Conservation (phyloP, 208 protist genomes). For the Leishmania major region DNA sequence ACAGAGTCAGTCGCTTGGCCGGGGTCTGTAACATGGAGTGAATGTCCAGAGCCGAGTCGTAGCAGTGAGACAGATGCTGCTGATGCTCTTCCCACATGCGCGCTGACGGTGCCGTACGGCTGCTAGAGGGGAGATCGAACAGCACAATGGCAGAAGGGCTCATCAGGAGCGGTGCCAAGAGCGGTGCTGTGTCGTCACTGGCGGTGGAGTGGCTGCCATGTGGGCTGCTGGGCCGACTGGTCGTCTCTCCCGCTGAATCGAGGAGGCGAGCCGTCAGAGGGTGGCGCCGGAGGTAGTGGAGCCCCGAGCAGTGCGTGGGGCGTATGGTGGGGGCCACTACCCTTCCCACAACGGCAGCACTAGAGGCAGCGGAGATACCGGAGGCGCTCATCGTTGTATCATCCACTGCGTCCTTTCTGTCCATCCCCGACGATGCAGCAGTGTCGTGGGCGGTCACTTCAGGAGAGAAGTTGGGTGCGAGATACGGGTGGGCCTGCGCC, state of each 20-base stretch:
- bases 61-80: constrained; percentile 12
- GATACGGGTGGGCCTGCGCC: constrained; percentile 54
- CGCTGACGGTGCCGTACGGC: constrained; percentile 22
- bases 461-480: constrained; percentile 25
- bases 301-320: constrained; percentile 27
- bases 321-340: neutral
- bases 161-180: constrained; percentile 4
- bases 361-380: neutral
- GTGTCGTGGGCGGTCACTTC: neutral
- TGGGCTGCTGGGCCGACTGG: neutral
- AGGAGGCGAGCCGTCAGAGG: constrained; percentile 34
- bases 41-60: neutral
- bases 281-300: constrained; percentile 48
- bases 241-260: neutral
- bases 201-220: neutral
- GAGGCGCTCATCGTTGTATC: neutral
- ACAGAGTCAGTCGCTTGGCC: neutral
- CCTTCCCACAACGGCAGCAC: neutral
- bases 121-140: constrained; percentile 31
- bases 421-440: neutral
- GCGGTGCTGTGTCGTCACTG: neutral
- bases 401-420: neutral
- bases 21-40: constrained; percentile 11
- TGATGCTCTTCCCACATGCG: constrained; percentile 30
- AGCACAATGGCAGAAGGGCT: constrained; percentile 16